Evolutionary conservation across 495 filamentous ascomycete species (phyloP).

Genomic region (Neurospora africana): DNA sequence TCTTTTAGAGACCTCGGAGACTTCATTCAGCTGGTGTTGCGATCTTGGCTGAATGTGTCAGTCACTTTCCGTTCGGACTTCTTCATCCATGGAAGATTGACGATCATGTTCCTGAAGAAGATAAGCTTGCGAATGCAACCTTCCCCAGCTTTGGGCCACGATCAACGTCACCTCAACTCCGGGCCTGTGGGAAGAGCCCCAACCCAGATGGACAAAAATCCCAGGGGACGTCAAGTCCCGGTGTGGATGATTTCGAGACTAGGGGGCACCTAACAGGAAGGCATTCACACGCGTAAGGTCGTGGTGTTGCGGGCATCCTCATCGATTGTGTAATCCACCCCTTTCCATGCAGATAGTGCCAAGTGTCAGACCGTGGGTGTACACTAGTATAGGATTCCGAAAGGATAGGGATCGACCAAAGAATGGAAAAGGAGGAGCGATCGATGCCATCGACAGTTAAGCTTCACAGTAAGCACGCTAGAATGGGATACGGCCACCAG

Average conservation of each 20-base stretch:
- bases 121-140: not conserved
- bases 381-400: not conserved
- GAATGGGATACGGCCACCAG: not conserved
- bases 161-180: not conserved
- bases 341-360: not conserved
- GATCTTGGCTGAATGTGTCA: not conserved
- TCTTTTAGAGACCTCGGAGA: not conserved
- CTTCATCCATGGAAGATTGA: not conserved
- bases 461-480: not conserved
- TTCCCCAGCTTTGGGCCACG: not conserved
- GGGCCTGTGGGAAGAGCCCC: not conserved
- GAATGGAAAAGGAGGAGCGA: not conserved
- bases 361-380: not conserved
- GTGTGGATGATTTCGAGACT: not conserved
- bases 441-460: not conserved
- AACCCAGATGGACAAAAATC: not conserved
- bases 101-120: not conserved
- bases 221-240: not conserved
- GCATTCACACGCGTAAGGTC: not conserved
- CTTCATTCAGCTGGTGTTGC: not conserved
- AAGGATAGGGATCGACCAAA: not conserved
- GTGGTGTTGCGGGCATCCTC: not conserved
- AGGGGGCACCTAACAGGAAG: not conserved
- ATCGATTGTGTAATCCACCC: not conserved
- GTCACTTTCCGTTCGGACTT: not conserved